phyloP scores from a whole-genome alignment of 805 yeast genomes.

The Ogataea polymorpha region DNA sequence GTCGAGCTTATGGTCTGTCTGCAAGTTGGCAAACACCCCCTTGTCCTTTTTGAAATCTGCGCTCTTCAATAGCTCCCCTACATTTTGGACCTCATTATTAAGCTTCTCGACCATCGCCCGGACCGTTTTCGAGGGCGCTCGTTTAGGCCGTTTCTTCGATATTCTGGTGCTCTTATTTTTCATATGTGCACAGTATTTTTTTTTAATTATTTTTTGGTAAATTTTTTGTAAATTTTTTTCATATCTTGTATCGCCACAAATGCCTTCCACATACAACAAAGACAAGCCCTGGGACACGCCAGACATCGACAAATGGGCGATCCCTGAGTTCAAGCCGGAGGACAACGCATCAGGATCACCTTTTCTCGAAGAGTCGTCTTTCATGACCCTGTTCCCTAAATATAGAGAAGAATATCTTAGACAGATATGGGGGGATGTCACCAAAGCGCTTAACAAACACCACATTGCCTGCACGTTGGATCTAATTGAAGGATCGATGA shows the following conservation, averaged over 20 bases:
- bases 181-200: neutral
- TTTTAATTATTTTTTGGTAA: neutral
- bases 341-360: slow-evolving; percentile 84
- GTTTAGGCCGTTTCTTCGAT: slow-evolving; percentile 4
- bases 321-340: slow-evolving; percentile 84
- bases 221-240: slow-evolving; percentile 3
- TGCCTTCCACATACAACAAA: slow-evolving; percentile 91
- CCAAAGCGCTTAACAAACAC: slow-evolving; percentile 68
- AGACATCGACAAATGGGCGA: slow-evolving; percentile 89
- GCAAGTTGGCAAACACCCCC: slow-evolving; percentile 35
- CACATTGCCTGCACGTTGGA: slow-evolving; percentile 82
- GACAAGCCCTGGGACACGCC: slow-evolving; percentile 99
- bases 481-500: slow-evolving; percentile 95
- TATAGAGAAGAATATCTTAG: slow-evolving; percentile 89
- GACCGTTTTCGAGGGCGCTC: slow-evolving; percentile 9
- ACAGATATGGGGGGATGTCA: slow-evolving; percentile 91
- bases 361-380: slow-evolving; percentile 93
- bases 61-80: slow-evolving; percentile 16
- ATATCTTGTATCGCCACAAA: slow-evolving; percentile 27
- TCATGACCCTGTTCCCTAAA: slow-evolving; percentile 93
- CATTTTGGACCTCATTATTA: slow-evolving; percentile 23
- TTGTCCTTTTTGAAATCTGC: slow-evolving; percentile 12
- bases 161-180: slow-evolving; percentile 4
- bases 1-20: slow-evolving; percentile 41
- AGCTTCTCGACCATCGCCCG: slow-evolving; percentile 27